A percentile compares a stretch with the other conserved stretches of the same genome.
Evolutionary conservation across 2,329 filamentous ascomycete genomes (phyloP).

Genomic region (Talaromyces sp.): DNA sequence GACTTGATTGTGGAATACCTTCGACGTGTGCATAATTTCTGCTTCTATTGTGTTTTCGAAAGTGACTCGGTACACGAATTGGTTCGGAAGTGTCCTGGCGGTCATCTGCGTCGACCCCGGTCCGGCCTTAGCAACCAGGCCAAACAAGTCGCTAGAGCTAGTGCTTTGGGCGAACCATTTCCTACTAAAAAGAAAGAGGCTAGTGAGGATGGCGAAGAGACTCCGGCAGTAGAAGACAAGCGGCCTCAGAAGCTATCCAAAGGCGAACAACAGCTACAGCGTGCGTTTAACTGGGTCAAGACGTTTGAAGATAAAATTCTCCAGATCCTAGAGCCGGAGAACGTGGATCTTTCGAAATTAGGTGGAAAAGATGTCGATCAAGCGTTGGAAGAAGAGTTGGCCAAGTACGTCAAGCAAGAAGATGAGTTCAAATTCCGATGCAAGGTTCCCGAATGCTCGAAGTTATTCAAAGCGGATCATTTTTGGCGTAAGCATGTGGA

Average conservation of each 20-base stretch:
- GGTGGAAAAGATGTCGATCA: conserved; percentile 86
- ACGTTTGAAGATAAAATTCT: conserved; percentile 96
- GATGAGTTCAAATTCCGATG: conserved; percentile 96
- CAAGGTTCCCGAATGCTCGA: conserved; percentile 92
- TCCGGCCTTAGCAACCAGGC: conserved; percentile 79
- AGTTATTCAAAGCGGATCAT: conserved; percentile 93
- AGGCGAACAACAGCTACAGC: conserved; percentile 84
- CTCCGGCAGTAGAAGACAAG: conserved; percentile 66
- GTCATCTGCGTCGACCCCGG: conserved; percentile 88
- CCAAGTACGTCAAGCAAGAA: conserved; percentile 91
- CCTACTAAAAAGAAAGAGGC: conserved; percentile 74
- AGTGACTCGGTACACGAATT: conserved; percentile 96
- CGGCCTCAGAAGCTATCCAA: conserved; percentile 71
- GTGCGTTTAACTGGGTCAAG: conserved; percentile 97
- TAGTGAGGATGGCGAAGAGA: conserved; percentile 60
- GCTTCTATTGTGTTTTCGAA: conserved; percentile 99
- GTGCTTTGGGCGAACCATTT: conserved; percentile 76
- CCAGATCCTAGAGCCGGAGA: conserved; percentile 87
- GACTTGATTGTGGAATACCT: conserved; percentile 96
- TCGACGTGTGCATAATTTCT: conserved; percentile 95
- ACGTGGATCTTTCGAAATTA: conserved; percentile 81
- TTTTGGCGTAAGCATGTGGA: conserved; percentile 99
- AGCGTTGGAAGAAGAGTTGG: conserved; percentile 78
- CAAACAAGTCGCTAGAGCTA: conserved; percentile 80
- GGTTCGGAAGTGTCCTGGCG: conserved; percentile 90